These are phyloP conservation scores for Spergularia marina DNA, from an alignment of 148 eudicot genomes.

Conservation along the genomic window DNA sequence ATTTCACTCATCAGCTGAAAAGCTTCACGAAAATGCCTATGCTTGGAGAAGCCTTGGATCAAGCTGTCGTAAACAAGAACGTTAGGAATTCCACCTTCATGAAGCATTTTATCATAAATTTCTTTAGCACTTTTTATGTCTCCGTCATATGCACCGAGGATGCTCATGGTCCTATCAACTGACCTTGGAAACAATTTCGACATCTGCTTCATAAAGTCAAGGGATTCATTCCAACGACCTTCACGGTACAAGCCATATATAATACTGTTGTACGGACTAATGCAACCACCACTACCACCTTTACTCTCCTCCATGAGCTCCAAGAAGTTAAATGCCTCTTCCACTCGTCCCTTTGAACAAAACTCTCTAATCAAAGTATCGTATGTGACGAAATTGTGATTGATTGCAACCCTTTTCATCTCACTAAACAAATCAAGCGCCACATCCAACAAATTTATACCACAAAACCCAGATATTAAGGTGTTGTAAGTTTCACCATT, in stretches of 20 bases:
- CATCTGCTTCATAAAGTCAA: constrained; percentile 59
- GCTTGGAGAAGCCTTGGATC: constrained; percentile 44
- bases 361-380: constrained; percentile 61
- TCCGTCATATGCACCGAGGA: constrained; percentile 47
- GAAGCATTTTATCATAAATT: constrained; percentile 51
- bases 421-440: constrained; percentile 80
- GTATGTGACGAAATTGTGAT: constrained; percentile 54
- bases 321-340: constrained; percentile 58
- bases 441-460: constrained; percentile 46
- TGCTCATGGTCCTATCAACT: constrained; percentile 54
- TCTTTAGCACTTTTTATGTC: constrained; percentile 46
- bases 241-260: constrained; percentile 66
- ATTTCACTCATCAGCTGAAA: constrained; percentile 70
- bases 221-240: constrained; percentile 44
- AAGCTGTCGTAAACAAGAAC: constrained; percentile 64
- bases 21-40: constrained; percentile 47
- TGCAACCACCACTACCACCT: constrained; percentile 40
- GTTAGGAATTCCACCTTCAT: constrained; percentile 65
- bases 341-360: constrained; percentile 55
- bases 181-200: constrained; percentile 68
- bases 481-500: constrained; percentile 74
- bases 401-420: constrained; percentile 68
- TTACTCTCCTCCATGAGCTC: constrained; percentile 69
- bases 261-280: constrained; percentile 74
- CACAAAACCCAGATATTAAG: constrained; percentile 67